Percentiles rank a stretch among this genome's conserved stretches.
Evolutionary conservation across 345 rosid genomes (phyloP).

Genomic region (Moricandia arvensis): DNA sequence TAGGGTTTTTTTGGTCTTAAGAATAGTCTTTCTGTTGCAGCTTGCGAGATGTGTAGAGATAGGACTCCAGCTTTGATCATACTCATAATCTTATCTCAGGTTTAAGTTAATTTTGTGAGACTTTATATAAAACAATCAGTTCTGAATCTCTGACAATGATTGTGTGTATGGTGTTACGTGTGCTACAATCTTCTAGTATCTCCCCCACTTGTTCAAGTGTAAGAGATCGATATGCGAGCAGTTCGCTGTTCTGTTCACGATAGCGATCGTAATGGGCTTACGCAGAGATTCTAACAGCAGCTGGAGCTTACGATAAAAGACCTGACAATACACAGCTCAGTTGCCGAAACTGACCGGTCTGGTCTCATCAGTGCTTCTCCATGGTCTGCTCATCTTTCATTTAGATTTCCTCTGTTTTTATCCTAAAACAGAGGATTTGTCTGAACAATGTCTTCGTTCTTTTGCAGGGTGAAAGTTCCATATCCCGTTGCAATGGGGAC

Average conservation of each 20-base stretch:
- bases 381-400: constrained; percentile 51
- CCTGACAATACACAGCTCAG: constrained; percentile 64
- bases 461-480: constrained; percentile 70
- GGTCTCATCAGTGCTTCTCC: constrained; percentile 78
- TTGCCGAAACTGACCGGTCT: constrained; percentile 77
- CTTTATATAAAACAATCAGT: not conserved
- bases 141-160: constrained; percentile 5
- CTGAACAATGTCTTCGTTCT: constrained; percentile 5
- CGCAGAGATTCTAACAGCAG: constrained; percentile 77
- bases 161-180: not conserved
- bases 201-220: constrained; percentile 57
- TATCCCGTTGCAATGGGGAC: constrained; percentile 91
- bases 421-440: not conserved
- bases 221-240: constrained; percentile 45
- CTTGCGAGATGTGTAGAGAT: constrained; percentile 73
- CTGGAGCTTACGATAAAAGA: constrained; percentile 69
- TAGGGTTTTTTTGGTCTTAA: not conserved
- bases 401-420: constrained; percentile 5
- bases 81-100: constrained; percentile 76
- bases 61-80: constrained; percentile 73
- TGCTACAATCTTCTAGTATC: constrained; percentile 47
- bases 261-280: constrained; percentile 60
- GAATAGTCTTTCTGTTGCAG: constrained; percentile 36
- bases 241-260: constrained; percentile 58
- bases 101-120: constrained; percentile 14